Conservation (phyloP, 306 rosid species). For the Astragalus membranaceus region DNA sequence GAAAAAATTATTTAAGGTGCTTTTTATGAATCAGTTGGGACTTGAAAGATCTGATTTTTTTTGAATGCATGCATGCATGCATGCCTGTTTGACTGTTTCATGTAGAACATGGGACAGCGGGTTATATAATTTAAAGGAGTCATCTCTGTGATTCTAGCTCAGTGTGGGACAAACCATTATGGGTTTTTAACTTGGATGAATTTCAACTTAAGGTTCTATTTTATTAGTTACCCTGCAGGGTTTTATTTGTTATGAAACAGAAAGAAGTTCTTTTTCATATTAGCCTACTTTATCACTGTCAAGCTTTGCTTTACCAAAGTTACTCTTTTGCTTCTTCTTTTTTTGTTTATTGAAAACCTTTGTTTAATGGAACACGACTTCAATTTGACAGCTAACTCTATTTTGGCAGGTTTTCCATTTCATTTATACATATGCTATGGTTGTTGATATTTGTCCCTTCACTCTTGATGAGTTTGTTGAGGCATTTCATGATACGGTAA, state of each 20-base stretch:
- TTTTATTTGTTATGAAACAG: slow-evolving; percentile 1
- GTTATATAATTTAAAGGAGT: background rate
- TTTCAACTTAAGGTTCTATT: background rate
- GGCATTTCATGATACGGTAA: slow-evolving; percentile 91
- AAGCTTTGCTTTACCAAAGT: background rate
- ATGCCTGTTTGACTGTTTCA: slow-evolving; percentile 3
- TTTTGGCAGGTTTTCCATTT: slow-evolving; percentile 79
- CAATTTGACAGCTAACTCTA: slow-evolving; percentile 13
- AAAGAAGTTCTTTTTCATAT: background rate
- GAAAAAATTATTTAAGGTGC: slow-evolving; percentile 91
- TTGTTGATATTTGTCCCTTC: slow-evolving; percentile 66
- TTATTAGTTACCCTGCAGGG: slow-evolving; percentile 7
- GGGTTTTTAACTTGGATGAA: slow-evolving; percentile 3
- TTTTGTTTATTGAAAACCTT: background rate
- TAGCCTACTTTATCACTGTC: background rate
- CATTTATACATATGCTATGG: slow-evolving; percentile 67
- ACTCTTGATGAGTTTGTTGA: slow-evolving; percentile 90
- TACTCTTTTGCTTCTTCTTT: slow-evolving; percentile 2
- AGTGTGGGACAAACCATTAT: background rate
- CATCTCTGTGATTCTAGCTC: slow-evolving; percentile 2
- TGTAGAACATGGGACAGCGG: background rate
- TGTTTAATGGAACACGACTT: background rate
- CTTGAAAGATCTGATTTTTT: background rate
- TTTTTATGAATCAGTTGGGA: slow-evolving; percentile 6
- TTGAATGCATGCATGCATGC: background rate